A percentile compares a stretch with the other conserved stretches of the same genome.
Conservation (phyloP, 2,329 filamentous ascomycete species). For the Fusarium sp. region DNA sequence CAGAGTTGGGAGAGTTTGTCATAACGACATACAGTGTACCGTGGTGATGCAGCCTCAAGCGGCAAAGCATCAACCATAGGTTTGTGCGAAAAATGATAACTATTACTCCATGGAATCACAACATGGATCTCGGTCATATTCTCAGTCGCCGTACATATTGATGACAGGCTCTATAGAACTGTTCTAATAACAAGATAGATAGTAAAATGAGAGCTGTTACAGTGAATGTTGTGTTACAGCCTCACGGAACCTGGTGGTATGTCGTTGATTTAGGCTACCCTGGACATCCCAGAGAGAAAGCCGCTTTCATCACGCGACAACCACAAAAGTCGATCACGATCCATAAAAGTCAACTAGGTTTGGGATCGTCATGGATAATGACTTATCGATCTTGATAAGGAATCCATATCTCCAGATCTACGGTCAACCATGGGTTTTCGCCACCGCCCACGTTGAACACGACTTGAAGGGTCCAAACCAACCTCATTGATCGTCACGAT, state of each 20-base stretch:
- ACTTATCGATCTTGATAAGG: background rate
- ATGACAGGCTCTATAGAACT: no score
- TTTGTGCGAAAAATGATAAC: background rate
- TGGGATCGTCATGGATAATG: background rate
- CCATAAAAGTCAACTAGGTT: background rate
- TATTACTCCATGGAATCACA: background rate
- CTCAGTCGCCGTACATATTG: no score
- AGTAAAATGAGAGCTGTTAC: no score
- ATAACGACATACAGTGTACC: accelerated
- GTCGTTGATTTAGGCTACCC: slow-evolving; percentile 2
- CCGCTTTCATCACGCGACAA: background rate
- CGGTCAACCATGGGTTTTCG: background rate
- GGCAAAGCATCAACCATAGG: background rate
- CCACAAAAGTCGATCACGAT: background rate
- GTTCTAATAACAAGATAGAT: no score
- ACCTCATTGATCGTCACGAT: background rate
- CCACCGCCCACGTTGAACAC: background rate
- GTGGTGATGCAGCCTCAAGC: background rate
- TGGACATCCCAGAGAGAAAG: background rate
- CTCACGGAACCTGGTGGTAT: background rate
- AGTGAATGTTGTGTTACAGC: background rate
- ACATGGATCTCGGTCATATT: background rate
- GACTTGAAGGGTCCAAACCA: background rate
- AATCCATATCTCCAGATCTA: background rate
- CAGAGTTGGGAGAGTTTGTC: background rate